Evolutionary conservation across 805 yeast genomes (phyloP), one percentile per base, ranked within the genome.

Genomic region (Saturnispora mendoncae): DNA sequence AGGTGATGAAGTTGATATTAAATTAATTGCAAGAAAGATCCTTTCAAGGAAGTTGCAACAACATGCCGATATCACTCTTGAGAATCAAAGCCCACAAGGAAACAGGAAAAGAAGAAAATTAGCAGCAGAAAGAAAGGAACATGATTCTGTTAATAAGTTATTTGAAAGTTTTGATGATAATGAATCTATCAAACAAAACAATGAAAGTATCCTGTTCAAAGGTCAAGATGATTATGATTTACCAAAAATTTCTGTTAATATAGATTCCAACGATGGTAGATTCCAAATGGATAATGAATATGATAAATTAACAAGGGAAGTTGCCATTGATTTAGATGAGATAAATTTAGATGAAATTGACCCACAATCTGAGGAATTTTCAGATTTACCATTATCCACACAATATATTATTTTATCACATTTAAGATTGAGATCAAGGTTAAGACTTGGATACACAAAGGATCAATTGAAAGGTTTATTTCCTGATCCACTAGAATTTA

Each of bases 391-490:
- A 0, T 64, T 80, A 38, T 74, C 87, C 0, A 79, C 95, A 0
- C 96, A 87, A 56, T 92, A 92, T 56, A 85, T 87, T 74, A 75
- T 86, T 3, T 63, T 92, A 10, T 84, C 92, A 8, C 85, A 84
- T 45, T 70, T 94, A 13, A 61, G 99, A 43, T 64, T 87, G 20
- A 72, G 86, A 46, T 88, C 97, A 0, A 66, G 99, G 44, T 70
- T 92, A 56, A 77, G 99, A 64, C 80, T 92, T 95, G 99, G 99
- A 1, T 88, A 84, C 55, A 69, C 90, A 0, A 84, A 87, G 43
- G 87, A 84, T n/a, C 97, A 92, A 54, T 66, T 92, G 27, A 84
- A 84, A 49, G 65, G 73, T 4, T 64, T 86, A 41, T 92, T 90
- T 52, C 94, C 96, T 0, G 70, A 84, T 52, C 76, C 88, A 40